Base-by-base conservation (phyloP, 2,329 filamentous ascomycete genomes). In the Claviceps citrina region DNA sequence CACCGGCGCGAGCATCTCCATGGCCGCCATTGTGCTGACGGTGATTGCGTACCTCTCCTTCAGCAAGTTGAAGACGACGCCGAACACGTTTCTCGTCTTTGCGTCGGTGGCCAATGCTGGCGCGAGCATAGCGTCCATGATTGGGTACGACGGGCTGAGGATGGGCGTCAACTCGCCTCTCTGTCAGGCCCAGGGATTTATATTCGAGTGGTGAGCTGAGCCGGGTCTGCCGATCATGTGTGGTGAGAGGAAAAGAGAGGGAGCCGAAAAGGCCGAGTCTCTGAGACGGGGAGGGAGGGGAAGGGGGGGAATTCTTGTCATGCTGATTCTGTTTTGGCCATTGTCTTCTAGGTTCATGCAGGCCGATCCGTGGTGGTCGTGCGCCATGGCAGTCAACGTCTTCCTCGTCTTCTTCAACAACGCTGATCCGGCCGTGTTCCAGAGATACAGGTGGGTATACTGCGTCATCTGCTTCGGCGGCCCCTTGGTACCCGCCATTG, bases 321-420 rank as follows among this genome's bases (percentile, higher is more conserved):
- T 12, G n/a, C 5, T 36, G 25, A 28, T 16, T n/a, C n/a, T 8
- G 22, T 19, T 26, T 5, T 27, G 16, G 8, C 8, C 22, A n/a
- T 12, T 12, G 7, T 25, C 3, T 9, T 5, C 12, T 32, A 84
- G 78, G 73, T 85, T 84, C 56, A 81, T 82, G 72, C 78, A 80
- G 48, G 78, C 78, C 3, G 80, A 84, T 57, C 75, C 78, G 1
- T 70, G 81, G 61, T 86, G 78, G 81, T 82, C 80, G 0, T 74
- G 85, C 48, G 80, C 79, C 45, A 89, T 89, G 82, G 81, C 83
- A 0, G 67, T 80, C 50, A 89, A 89, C 47, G 83, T 89, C 41
- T 84, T 79, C 53, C 67, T 87, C 37, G 71, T 76, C 31, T 75
- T 76, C 51, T 76, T 75, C 56, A 64, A 64, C 51, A 66, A 69